Evolutionary conservation across 495 filamentous ascomycete species (phyloP).

Genomic region (Hypoxylon cercidicola): DNA sequence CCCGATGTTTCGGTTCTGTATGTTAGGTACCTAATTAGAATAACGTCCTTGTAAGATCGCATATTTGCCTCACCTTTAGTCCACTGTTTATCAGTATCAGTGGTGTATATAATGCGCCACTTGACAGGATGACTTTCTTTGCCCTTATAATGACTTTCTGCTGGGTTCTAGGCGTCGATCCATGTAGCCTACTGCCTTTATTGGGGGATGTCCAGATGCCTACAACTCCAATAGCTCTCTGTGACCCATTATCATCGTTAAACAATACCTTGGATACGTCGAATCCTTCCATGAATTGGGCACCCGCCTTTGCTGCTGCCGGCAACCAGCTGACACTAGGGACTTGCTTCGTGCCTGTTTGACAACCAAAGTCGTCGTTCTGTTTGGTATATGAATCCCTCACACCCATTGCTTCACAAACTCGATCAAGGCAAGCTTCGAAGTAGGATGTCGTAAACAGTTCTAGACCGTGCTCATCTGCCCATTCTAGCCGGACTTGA

Average conservation of each 20-base stretch:
- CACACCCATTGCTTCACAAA: conserved; percentile 65
- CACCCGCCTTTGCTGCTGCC: conserved; percentile 74
- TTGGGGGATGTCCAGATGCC: conserved; percentile 75
- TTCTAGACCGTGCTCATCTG: conserved; percentile 63
- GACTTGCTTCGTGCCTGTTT: conserved; percentile 67
- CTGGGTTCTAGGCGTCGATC: conserved; percentile 46
- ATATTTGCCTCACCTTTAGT: conserved; percentile 36
- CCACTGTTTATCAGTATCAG: conserved; percentile 73
- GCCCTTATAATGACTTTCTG: conserved; percentile 72
- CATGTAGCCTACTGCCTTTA: conserved; percentile 60
- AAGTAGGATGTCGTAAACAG: conserved; percentile 75
- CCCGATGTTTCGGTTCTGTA: conserved; percentile 75
- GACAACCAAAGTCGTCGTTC: conserved; percentile 71
- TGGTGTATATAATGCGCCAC: conserved; percentile 73
- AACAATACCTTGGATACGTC: conserved; percentile 69
- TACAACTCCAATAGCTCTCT: conserved; percentile 66
- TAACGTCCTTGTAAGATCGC: too few species aligned
- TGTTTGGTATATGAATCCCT: conserved; percentile 59
- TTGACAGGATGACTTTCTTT: conserved; percentile 74
- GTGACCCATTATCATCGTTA: conserved; percentile 58
- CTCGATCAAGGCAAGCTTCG: conserved; percentile 72
- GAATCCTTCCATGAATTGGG: conserved; percentile 77
- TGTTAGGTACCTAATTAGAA: conserved; percentile 59
- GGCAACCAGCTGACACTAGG: conserved; percentile 73
- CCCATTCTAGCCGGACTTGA: conserved; percentile 79